These are phyloP conservation scores for Salix suchowensis DNA, from an alignment of 345 rosid species.

Conservation along the genomic window DNA sequence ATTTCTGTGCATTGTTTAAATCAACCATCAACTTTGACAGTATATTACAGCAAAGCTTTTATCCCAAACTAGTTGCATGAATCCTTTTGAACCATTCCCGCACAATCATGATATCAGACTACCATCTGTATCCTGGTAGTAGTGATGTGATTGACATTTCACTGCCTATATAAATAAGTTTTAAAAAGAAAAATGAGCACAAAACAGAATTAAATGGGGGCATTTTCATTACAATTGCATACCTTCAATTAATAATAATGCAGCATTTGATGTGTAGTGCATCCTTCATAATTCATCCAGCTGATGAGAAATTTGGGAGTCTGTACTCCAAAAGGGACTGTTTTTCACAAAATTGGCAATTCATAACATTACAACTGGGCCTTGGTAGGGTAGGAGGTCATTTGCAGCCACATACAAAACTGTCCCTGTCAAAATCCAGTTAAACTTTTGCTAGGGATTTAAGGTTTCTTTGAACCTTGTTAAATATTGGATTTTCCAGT, in stretches of 20 bases:
- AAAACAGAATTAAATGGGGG: neutral
- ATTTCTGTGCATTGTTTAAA: neutral
- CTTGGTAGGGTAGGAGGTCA: neutral
- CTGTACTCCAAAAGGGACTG: neutral
- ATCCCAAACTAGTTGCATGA: neutral
- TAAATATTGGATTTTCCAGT: conserved; percentile 61
- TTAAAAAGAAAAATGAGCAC: neutral
- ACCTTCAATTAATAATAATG: neutral
- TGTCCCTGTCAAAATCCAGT: neutral
- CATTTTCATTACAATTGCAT: conserved; percentile 3
- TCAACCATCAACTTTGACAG: neutral
- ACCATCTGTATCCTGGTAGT: neutral
- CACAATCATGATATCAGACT: neutral
- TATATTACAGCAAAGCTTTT: neutral
- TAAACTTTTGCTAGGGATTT: conserved; percentile 3
- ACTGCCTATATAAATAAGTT: neutral
- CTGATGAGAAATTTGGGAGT: neutral
- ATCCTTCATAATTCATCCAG: neutral
- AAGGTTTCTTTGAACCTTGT: conserved; percentile 30
- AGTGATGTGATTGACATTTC: neutral
- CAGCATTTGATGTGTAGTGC: neutral
- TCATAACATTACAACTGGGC: neutral
- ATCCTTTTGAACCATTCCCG: neutral
- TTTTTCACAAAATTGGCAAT: conserved; percentile 8
- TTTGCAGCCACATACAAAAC: neutral